Evolutionary conservation across 139 green algal genomes (phyloP), one percentile per base, ranked within the genome.

Genomic region (Picochlorum costavermella): DNA sequence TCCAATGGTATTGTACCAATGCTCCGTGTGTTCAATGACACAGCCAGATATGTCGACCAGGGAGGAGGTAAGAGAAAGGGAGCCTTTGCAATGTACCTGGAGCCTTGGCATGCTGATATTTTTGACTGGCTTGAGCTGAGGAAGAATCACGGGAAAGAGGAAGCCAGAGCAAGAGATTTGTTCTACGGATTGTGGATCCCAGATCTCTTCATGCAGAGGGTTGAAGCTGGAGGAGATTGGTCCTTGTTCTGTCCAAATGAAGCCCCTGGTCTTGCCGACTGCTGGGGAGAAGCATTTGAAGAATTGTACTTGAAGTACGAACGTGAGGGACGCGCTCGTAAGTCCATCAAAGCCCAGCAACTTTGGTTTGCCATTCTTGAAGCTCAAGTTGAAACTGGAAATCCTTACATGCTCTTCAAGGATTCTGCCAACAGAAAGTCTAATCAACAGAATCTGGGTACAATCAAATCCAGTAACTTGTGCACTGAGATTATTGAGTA

Each of bases 361-460:
- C 81, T 99, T 46, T 99, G 94, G 94, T 98, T 98, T 70, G 90
- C 90, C 57, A 92, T 99, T 60, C 76, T 99, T 56, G 92, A 97
- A 80, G 88, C 92, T 11, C 91, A 97, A 82, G 87, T 98, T 29
- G 94, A 99, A 82, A 99, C 94, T 1, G 94, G 94, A 69, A 98
- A 96, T 81, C 94, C 94, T 9, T 99, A 96, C 86, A 99, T 99
- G 92, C 83, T 99, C 40, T 99, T 86, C 89, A 99, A 99, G 87
- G 94, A 98, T 73, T 67, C 71, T 11, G 95, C 86, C 89, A 98
- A 98, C 83, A 72, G 84, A 74, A 97, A 97, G 81, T 87, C 75
- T 74, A 98, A 98, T 80, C 92, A 98, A 84, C 86, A 94, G 76
- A 93, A 94, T 69, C 81, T 95, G 67, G 94, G 94, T 67, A 99